A percentile compares a stretch with the other conserved stretches of the same genome.
Conservation (phyloP, 805 yeast genomes). For the Candida piceae region DNA sequence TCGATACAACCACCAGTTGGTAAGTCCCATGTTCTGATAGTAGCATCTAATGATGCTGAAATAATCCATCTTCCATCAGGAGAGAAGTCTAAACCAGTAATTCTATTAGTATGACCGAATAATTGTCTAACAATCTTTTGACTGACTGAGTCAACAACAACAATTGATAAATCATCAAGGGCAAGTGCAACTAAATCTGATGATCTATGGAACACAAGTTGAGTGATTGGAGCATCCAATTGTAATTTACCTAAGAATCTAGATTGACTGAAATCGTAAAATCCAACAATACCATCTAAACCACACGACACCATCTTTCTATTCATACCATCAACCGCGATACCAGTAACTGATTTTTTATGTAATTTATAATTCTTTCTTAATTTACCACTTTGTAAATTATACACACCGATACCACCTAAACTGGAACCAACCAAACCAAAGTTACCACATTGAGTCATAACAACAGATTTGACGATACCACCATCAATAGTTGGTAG, state of each 20-base stretch:
- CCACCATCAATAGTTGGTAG: constrained; percentile 76
- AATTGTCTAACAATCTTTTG: constrained; percentile 80
- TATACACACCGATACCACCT: constrained; percentile 83
- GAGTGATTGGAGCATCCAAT: constrained; percentile 73
- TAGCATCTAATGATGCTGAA: constrained; percentile 75
- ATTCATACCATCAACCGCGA: constrained; percentile 87
- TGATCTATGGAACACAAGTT: constrained; percentile 69
- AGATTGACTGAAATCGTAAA: constrained; percentile 76
- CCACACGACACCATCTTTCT: constrained; percentile 82
- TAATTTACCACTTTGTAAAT: constrained; percentile 84
- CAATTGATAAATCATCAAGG: constrained; percentile 79
- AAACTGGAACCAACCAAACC: constrained; percentile 82
- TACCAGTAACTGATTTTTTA: constrained; percentile 79
- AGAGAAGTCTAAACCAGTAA: constrained; percentile 83
- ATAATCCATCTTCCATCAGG: constrained; percentile 96
- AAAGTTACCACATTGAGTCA: constrained; percentile 94
- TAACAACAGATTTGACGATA: constrained; percentile 60
- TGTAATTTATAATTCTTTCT: constrained; percentile 68
- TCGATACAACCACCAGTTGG: constrained; percentile 97
- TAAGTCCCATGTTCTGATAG: constrained; percentile 93
- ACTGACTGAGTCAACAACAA: constrained; percentile 76
- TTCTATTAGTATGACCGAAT: constrained; percentile 84
- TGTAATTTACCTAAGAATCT: constrained; percentile 60
- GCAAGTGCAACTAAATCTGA: constrained; percentile 84
- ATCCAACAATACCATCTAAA: constrained; percentile 83